phyloP scores from a whole-genome alignment of 345 rosid genomes.

The Litchi chinensis region DNA sequence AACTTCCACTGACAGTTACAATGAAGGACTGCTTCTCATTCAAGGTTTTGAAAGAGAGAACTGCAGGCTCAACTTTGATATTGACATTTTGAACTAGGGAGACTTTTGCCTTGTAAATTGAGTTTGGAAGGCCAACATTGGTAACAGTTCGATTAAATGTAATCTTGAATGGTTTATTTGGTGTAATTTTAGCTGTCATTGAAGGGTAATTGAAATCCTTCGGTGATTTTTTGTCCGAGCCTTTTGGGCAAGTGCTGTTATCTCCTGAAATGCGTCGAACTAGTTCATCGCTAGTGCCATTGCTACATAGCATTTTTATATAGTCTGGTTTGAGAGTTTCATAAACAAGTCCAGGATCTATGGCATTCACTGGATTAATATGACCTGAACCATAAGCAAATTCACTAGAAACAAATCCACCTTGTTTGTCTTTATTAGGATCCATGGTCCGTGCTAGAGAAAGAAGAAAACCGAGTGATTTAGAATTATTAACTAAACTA shows the following conservation, averaged over 20 bases:
- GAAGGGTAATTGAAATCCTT: slow-evolving; percentile 47
- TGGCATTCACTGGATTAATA: slow-evolving; percentile 39
- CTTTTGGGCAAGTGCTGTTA: slow-evolving; percentile 34
- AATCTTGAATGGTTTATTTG: slow-evolving; percentile 17
- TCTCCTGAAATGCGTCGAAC: slow-evolving; percentile 36
- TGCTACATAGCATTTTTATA: slow-evolving; percentile 43
- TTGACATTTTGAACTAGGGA: slow-evolving; percentile 6
- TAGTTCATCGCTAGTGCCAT: slow-evolving; percentile 13
- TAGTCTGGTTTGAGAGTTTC: slow-evolving; percentile 35
- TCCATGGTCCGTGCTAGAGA: slow-evolving; percentile 3
- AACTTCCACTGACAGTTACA: slow-evolving; percentile 25
- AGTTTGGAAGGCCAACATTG: slow-evolving; percentile 29
- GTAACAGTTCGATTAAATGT: slow-evolving; percentile 41
- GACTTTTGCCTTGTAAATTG: not conserved
- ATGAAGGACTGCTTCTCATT: slow-evolving; percentile 31
- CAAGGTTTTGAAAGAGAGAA: slow-evolving; percentile 21
- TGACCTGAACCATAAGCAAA: slow-evolving; percentile 12
- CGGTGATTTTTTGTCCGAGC: slow-evolving; percentile 8
- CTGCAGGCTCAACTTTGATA: slow-evolving; percentile 27
- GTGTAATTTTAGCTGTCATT: slow-evolving; percentile 27
- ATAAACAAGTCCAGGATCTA: slow-evolving; percentile 35
- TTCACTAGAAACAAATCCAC: not conserved
- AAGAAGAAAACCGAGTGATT: not conserved
- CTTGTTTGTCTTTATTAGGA: not conserved
- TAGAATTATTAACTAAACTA: not conserved